Evolutionary conservation across 2,329 filamentous ascomycete genomes (phyloP), one percentile per base, ranked within the genome.

Genomic region (Dactylellina cionopaga): DNA sequence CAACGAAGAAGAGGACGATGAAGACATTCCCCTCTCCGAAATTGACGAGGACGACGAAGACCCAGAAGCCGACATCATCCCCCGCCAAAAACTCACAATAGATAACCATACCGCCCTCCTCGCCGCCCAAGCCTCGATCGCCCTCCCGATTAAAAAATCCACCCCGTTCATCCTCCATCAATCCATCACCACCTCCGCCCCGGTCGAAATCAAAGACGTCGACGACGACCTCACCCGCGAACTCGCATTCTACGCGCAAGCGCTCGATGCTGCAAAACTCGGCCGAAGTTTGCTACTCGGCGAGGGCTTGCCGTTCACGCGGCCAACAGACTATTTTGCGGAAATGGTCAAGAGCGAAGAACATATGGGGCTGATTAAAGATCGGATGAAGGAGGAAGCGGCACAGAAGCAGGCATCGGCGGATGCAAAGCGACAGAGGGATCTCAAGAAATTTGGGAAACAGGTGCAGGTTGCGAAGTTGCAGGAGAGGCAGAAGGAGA

Each of bases 311-410:
- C 87, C 91, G 5, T 99, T 99, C 82, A 90, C 92, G 25, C 87
- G 95, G 7, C 95, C 95, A 2, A 89, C 87, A 63, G 95, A 99
- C 82, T 99, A 96, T 83, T 99, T 99, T 78, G 95, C 95, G 44
- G 95, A 99, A 85, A 99, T 98, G 93, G 89, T 97, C 78, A 98
- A 98, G 87, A 92, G 90, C 78, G 95, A 99, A 80, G 94, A 96
- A 78, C 95, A 97, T 81, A 99, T 99, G 95, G 91, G 91, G 80
- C 93, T 91, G 85, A 91, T 99, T 80, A 96, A 96, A 85, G 88
- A 89, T 78, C 96, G 96, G 85, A 84, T 98, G 78, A 86, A 96
- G 74, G 93, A 98, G 78, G 92, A 96, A 79, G 95, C 94, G 0
- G 91, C 94, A 9, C 85, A 88, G 74, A 96, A 96, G 85, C 96